These are phyloP conservation scores for Penicillium frequentans DNA, from an alignment of 2,329 filamentous ascomycete genomes.

Conservation along the genomic window DNA sequence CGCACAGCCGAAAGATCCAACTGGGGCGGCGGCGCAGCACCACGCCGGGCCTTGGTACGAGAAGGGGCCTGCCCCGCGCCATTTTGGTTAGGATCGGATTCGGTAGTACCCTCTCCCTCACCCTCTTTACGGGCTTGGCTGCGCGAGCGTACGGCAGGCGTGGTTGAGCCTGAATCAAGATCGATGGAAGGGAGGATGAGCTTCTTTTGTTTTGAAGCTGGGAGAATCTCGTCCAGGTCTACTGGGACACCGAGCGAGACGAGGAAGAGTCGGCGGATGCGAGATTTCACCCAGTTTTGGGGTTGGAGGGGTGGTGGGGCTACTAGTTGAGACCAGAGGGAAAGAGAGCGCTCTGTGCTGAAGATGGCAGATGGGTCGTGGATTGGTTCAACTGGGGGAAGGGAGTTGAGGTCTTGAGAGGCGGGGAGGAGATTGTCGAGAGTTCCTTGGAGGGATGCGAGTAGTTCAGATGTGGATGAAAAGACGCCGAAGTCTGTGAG, in stretches of 20 bases:
- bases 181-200: conserved; percentile 83
- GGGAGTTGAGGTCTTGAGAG: conserved; percentile 36
- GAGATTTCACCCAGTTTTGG: conserved; percentile 95
- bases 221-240: conserved; percentile 94
- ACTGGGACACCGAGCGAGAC: conserved; percentile 95
- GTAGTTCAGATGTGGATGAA: conserved; percentile 42
- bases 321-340: conserved; percentile 93
- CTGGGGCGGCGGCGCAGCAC: conserved; percentile 66
- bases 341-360: conserved; percentile 80
- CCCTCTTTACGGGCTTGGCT: conserved; percentile 34
- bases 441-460: conserved; percentile 34
- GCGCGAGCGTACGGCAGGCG: conserved; percentile 54
- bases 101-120: conserved; percentile 23
- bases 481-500: conserved; percentile 57
- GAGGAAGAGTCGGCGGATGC: conserved; percentile 90
- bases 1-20: conserved; percentile 77
- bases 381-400: conserved; percentile 41
- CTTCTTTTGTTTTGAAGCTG: conserved; percentile 97
- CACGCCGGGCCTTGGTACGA: conserved; percentile 38
- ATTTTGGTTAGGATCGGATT: conserved; percentile 9
- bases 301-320: conserved; percentile 92
- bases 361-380: conserved; percentile 61
- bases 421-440: conserved; percentile 48
- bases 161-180: conserved; percentile 56
- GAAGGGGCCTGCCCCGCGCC: conserved; percentile 29